Conservation (phyloP, 345 rosid genomes). For the Trapa bicornis region DNA sequence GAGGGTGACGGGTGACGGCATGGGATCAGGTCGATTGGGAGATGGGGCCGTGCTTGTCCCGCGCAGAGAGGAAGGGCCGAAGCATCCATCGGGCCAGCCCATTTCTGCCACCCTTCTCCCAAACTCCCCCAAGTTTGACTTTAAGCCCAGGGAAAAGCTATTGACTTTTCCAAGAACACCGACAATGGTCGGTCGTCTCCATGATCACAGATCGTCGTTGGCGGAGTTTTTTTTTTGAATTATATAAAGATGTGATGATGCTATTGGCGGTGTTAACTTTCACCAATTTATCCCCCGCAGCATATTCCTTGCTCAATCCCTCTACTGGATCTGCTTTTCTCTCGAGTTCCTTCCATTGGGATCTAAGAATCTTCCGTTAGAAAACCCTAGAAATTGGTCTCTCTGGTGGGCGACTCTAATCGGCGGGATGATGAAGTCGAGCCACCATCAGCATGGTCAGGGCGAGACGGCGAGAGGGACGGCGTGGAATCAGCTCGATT, state of each 20-base stretch:
- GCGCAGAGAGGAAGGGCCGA: slow-evolving; percentile 31
- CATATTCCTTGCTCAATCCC: too few species aligned
- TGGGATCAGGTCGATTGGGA: slow-evolving; percentile 17
- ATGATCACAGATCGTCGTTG: too few species aligned
- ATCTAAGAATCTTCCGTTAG: background rate
- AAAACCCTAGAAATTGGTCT: background rate
- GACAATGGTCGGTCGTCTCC: too few species aligned
- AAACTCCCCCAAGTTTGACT: too few species aligned
- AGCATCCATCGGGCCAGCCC: background rate
- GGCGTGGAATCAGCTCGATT: slow-evolving; percentile 1
- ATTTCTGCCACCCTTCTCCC: too few species aligned
- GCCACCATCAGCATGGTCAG: slow-evolving; percentile 1
- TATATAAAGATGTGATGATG: too few species aligned
- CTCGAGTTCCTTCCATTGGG: background rate
- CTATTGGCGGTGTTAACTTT: too few species aligned
- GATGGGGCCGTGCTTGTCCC: slow-evolving; percentile 44
- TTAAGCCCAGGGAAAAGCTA: too few species aligned
- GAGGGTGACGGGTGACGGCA: background rate
- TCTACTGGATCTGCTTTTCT: too few species aligned
- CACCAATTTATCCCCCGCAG: too few species aligned
- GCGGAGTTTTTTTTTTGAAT: too few species aligned
- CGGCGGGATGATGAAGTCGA: slow-evolving; percentile 6
- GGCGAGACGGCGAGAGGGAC: background rate
- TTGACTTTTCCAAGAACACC: too few species aligned
- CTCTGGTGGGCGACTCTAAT: background rate